Evolutionary conservation across 2,329 filamentous ascomycete species (phyloP).

Genomic region (Colletotrichum lupini): DNA sequence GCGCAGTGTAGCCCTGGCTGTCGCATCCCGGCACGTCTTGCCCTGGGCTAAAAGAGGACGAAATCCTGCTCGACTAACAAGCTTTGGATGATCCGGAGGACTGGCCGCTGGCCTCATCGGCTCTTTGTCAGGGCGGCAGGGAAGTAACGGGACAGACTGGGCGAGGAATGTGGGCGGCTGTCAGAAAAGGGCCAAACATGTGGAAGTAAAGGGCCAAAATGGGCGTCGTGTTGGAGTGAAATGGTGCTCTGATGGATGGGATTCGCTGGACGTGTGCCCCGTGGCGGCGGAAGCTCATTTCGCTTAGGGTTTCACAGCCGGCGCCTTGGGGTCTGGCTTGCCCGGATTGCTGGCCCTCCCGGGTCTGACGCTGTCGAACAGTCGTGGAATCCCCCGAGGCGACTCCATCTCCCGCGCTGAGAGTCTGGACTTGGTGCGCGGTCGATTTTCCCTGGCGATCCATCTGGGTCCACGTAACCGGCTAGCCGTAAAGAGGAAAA

Average conservation of each 20-base stretch:
- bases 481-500: constrained; percentile 29
- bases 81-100: constrained; percentile 29
- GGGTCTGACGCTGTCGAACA: constrained; percentile 23
- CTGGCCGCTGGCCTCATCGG: constrained; percentile 19
- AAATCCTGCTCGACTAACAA: constrained; percentile 1
- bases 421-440: constrained; percentile 15
- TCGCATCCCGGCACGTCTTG: constrained; percentile 19
- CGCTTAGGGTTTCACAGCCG: constrained; percentile 36
- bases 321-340: constrained; percentile 13
- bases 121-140: constrained; percentile 2
- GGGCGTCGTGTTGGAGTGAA: constrained; percentile 10
- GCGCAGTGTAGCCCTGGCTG: constrained; percentile 23
- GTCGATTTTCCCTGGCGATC: constrained; percentile 15
- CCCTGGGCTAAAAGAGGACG: background rate
- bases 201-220: constrained; percentile 17
- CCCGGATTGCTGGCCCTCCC: constrained; percentile 9
- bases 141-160: background rate
- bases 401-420: constrained; percentile 6
- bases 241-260: constrained; percentile 5
- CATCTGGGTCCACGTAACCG: constrained; percentile 29
- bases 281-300: constrained; percentile 36
- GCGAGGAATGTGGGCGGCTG: constrained; percentile 29
- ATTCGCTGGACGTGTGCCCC: constrained; percentile 28
- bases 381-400: constrained; percentile 3
- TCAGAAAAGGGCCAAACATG: constrained; percentile 4